Evolutionary conservation across 768 basidiomycete genomes (phyloP).

Genomic region (Auricularia sp.): DNA sequence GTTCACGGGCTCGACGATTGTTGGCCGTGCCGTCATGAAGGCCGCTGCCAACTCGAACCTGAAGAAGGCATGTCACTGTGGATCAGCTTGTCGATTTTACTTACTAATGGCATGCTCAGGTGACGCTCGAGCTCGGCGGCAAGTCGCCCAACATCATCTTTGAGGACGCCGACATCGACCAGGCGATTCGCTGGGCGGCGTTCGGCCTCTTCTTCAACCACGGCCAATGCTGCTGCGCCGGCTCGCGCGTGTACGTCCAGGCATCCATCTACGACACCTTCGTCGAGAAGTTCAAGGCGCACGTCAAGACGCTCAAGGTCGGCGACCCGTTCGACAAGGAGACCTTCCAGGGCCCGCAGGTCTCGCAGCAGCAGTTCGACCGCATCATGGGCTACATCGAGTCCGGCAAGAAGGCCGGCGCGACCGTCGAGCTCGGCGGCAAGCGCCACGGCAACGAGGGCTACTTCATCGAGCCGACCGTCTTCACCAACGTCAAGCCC

Average conservation of each 20-base stretch:
- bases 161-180: conserved; percentile 82
- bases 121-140: conserved; percentile 89
- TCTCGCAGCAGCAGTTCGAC: conserved; percentile 78
- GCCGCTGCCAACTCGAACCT: conserved; percentile 89
- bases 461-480: conserved; percentile 67
- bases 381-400: conserved; percentile 85
- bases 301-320: conserved; percentile 59
- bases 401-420: conserved; percentile 74
- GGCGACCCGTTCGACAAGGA: conserved; percentile 74
- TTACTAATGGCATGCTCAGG: conserved; percentile 27
- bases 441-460: conserved; percentile 67
- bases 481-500: conserved; percentile 70
- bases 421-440: conserved; percentile 71
- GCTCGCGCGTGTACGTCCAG: conserved; percentile 84
- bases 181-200: conserved; percentile 36
- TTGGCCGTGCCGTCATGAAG: conserved; percentile 83
- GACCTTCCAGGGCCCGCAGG: conserved; percentile 73
- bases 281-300: conserved; percentile 49
- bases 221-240: conserved; percentile 91
- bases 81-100: too few species aligned
- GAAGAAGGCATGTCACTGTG: conserved; percentile 55
- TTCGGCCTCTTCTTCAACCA: conserved; percentile 6
- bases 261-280: conserved; percentile 83
- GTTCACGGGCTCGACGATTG: conserved; percentile 87
- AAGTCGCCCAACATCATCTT: conserved; percentile 88